phyloP scores from a whole-genome alignment of 1,284 basidiomycete species.

The Athelia psychrophila region DNA sequence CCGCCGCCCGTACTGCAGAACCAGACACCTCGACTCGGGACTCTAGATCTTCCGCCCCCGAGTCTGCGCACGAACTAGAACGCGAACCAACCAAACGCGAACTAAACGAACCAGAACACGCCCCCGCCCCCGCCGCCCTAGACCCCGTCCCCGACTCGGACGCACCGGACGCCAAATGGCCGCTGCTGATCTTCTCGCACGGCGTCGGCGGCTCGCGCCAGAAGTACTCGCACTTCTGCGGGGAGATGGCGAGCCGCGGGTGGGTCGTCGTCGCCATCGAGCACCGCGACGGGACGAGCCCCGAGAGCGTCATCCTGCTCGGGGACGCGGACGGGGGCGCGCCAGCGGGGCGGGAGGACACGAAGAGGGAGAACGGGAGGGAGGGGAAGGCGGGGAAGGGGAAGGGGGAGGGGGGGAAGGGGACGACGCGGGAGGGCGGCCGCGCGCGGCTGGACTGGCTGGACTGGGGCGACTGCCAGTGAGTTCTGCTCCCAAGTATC shows the following conservation, averaged over 20 bases:
- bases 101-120: too few species aligned
- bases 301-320: constrained; percentile 27
- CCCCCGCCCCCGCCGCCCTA: too few species aligned
- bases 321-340: too few species aligned
- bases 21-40: too few species aligned
- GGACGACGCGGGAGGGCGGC: constrained; percentile 23
- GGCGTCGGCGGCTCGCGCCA: constrained; percentile 34
- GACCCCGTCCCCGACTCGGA: constrained; percentile 5
- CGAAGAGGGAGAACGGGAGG: too few species aligned
- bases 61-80: too few species aligned
- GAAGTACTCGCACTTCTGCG: constrained; percentile 39
- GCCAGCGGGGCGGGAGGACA: too few species aligned
- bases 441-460: constrained; percentile 27
- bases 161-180: constrained; percentile 22
- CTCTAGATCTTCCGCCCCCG: too few species aligned
- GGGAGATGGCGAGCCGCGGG: constrained; percentile 35
- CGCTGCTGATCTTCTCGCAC: constrained; percentile 36
- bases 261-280: constrained; percentile 43
- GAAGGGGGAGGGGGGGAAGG: too few species aligned
- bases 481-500: constrained; percentile 5
- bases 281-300: constrained; percentile 43
- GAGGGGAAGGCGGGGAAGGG: constrained; percentile 21
- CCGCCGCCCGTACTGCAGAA: too few species aligned
- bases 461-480: constrained; percentile 31
- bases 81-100: too few species aligned